These are phyloP conservation scores for Rubia balearica DNA, from an alignment of 305 asterid genomes.

Conservation along the genomic window DNA sequence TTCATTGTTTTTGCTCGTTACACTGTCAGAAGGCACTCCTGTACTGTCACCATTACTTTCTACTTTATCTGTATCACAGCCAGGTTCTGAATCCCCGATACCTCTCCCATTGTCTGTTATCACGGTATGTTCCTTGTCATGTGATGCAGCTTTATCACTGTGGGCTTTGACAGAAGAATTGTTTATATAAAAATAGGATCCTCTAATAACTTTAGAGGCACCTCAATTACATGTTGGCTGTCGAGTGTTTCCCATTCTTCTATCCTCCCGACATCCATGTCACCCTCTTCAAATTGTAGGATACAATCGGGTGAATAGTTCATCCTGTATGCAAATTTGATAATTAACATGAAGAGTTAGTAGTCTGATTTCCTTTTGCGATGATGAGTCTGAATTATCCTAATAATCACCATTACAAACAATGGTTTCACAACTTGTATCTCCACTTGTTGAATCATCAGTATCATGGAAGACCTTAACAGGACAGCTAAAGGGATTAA, in stretches of 20 bases:
- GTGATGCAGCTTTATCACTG: slow-evolving; percentile 25
- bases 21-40: slow-evolving; percentile 18
- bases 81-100: slow-evolving; percentile 29
- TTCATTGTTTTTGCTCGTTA: slow-evolving; percentile 16
- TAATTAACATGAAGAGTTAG: slow-evolving; percentile 25
- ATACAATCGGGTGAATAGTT: slow-evolving; percentile 23
- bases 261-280: slow-evolving; percentile 27
- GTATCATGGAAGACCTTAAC: slow-evolving; percentile 49
- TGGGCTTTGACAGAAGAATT: slow-evolving; percentile 15
- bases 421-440: slow-evolving; percentile 42
- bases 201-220: slow-evolving; percentile 23
- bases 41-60: slow-evolving; percentile 18
- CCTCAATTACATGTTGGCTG: slow-evolving; percentile 22
- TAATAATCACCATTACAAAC: slow-evolving; percentile 38
- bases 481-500: slow-evolving; percentile 69
- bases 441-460: slow-evolving; percentile 65
- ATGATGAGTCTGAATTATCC: slow-evolving; percentile 32
- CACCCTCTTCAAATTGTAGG: slow-evolving; percentile 30
- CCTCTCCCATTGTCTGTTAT: slow-evolving; percentile 20
- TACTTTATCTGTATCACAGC: slow-evolving; percentile 19
- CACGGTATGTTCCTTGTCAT: slow-evolving; percentile 22
- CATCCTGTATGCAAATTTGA: slow-evolving; percentile 27
- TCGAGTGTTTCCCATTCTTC: slow-evolving; percentile 25
- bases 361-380: slow-evolving; percentile 30
- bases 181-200: slow-evolving; percentile 23